phyloP scores from a whole-genome alignment of 2,329 filamentous ascomycete species.

The Colletotrichum lini region DNA sequence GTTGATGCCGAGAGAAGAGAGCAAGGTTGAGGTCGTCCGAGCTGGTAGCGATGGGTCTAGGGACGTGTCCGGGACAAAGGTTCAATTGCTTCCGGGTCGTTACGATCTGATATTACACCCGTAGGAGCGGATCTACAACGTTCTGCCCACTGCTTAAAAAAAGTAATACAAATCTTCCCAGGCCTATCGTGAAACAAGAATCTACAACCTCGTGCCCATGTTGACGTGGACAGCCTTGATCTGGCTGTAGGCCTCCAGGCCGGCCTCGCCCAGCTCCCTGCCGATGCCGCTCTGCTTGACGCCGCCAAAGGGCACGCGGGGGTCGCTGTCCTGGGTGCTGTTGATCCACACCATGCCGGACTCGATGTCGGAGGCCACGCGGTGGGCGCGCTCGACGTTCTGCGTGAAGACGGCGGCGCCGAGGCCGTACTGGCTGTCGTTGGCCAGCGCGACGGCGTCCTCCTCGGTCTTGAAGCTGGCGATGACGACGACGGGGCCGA shows the following conservation, averaged over 20 bases:
- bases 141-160: too few species aligned
- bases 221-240: conserved; percentile 63
- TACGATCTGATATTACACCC: conserved; percentile 38
- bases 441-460: conserved; percentile 60
- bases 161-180: too few species aligned
- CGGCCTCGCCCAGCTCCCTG: conserved; percentile 61
- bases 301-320: conserved; percentile 61
- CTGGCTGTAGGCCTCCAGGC: conserved; percentile 59
- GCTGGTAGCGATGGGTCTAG: conserved; percentile 10
- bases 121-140: not conserved
- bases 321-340: conserved; percentile 60
- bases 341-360: conserved; percentile 72
- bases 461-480: conserved; percentile 59
- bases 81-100: conserved; percentile 42
- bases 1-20: conserved; percentile 42
- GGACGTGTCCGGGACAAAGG: conserved; percentile 32
- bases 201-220: conserved; percentile 45
- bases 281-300: conserved; percentile 66
- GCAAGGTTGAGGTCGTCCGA: conserved; percentile 41
- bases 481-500: conserved; percentile 61
- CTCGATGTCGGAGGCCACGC: conserved; percentile 69
- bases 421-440: conserved; percentile 72
- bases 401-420: conserved; percentile 74
- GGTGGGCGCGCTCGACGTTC: conserved; percentile 66
- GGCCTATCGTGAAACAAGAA: too few species aligned